A percentile compares a stretch with the other conserved stretches of the same genome.
These are phyloP conservation scores for Drechslera avenae DNA, from an alignment of 2,329 filamentous ascomycete species.

Conservation along the genomic window DNA sequence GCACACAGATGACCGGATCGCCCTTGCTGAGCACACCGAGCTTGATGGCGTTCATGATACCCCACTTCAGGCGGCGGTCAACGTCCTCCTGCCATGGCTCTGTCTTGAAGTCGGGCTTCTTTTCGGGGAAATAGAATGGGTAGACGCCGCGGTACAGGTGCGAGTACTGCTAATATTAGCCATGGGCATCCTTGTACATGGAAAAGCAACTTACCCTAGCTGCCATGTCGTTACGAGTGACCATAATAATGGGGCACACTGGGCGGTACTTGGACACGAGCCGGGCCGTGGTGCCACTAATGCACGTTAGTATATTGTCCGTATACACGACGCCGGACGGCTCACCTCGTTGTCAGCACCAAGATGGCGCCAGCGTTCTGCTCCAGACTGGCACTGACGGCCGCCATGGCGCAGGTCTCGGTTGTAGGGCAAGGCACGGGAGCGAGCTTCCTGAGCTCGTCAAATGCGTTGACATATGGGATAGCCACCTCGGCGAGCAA, in stretches of 20 bases:
- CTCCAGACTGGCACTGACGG: constrained; percentile 92
- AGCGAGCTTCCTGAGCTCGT: constrained; percentile 86
- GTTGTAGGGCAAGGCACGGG: constrained; percentile 83
- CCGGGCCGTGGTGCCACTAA: constrained; percentile 85
- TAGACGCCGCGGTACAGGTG: constrained; percentile 98
- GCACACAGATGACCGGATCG: constrained; percentile 80
- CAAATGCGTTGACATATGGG: constrained; percentile 94
- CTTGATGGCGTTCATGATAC: constrained; percentile 82
- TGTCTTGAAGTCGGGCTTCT: constrained; percentile 91
- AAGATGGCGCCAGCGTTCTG: constrained; percentile 96
- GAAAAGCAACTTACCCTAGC: constrained; percentile 63
- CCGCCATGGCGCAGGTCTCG: constrained; percentile 96
- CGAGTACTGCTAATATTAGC: constrained; percentile 63
- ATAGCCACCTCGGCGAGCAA: constrained; percentile 96
- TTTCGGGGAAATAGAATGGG: constrained; percentile 91
- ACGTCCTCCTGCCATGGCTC: constrained; percentile 99
- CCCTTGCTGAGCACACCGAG: constrained; percentile 75
- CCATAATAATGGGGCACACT: constrained; percentile 99
- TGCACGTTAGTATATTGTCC: constrained; percentile 26
- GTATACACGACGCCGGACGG: constrained; percentile 2
- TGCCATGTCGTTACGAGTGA: constrained; percentile 83
- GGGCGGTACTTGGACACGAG: constrained; percentile 98
- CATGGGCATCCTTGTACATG: neutral
- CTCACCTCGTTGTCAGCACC: constrained; percentile 85
- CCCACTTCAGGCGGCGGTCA: constrained; percentile 97